Conservation (phyloP, 2,329 filamentous ascomycete genomes). For the Plenodomus biglobosus region DNA sequence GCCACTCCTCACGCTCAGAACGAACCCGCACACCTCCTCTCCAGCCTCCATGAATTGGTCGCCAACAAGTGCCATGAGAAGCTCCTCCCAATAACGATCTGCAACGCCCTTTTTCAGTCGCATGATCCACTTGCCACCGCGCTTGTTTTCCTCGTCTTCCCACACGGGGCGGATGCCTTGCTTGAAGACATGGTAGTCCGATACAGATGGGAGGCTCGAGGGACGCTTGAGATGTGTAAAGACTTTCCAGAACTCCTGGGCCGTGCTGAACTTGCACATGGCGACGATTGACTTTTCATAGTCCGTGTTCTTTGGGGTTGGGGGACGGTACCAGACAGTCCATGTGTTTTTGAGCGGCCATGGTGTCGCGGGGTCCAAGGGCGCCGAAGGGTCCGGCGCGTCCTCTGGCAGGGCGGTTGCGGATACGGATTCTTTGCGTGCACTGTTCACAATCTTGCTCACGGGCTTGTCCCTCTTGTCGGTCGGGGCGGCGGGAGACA, state of each 20-base stretch:
- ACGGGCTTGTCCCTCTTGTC: constrained; percentile 59
- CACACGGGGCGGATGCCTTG: constrained; percentile 95
- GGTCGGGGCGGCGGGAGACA: constrained; percentile 56
- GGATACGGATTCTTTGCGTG: constrained; percentile 39
- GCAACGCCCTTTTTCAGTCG: constrained; percentile 95
- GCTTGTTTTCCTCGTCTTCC: constrained; percentile 97
- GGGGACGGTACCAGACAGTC: constrained; percentile 97
- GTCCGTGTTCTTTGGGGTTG: constrained; percentile 94
- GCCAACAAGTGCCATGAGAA: constrained; percentile 85
- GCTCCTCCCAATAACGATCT: constrained; percentile 95
- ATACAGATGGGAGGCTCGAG: constrained; percentile 83
- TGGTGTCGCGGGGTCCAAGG: constrained; percentile 42
- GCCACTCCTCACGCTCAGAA: constrained; percentile 89
- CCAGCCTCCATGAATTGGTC: constrained; percentile 91
- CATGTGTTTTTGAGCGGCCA: constrained; percentile 77
- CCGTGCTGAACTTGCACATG: constrained; percentile 77
- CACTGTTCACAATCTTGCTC: constrained; percentile 37
- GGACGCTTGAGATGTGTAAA: constrained; percentile 89
- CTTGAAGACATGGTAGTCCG: constrained; percentile 97
- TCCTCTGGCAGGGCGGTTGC: constrained; percentile 31
- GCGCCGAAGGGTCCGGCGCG: constrained; percentile 43
- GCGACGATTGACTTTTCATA: constrained; percentile 96
- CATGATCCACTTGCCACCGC: constrained; percentile 96
- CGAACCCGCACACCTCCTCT: constrained; percentile 92
- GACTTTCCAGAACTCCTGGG: constrained; percentile 87